A percentile compares a stretch with the other conserved stretches of the same genome.
phyloP scores from a whole-genome alignment of 805 yeast species.

The Kuraishia cidri region DNA sequence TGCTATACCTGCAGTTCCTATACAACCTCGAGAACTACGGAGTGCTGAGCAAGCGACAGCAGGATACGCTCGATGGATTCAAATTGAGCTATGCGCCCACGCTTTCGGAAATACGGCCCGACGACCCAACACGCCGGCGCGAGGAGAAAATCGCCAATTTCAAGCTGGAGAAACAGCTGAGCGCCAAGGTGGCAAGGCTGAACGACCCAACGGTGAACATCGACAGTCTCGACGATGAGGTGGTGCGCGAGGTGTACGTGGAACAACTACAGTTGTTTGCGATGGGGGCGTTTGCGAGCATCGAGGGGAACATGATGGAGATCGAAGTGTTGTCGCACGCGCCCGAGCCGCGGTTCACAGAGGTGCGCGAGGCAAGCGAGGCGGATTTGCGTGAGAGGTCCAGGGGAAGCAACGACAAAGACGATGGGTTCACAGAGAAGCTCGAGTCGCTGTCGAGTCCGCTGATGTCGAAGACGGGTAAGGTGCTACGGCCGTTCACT shows the following conservation, averaged over 20 bases:
- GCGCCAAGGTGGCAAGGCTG: constrained; percentile 30
- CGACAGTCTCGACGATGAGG: constrained; percentile 52
- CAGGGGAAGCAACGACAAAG: constrained; percentile 7
- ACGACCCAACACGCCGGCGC: constrained; percentile 39
- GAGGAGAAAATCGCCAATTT: constrained; percentile 66
- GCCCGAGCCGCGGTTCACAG: constrained; percentile 17
- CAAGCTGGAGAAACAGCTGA: constrained; percentile 49
- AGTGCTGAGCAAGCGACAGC: constrained; percentile 27
- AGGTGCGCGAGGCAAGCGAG: constrained; percentile 6
- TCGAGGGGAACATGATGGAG: constrained; percentile 61
- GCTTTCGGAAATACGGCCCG: constrained; percentile 22
- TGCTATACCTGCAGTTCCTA: constrained; percentile 34
- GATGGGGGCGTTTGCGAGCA: constrained; percentile 40
- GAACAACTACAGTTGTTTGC: constrained; percentile 46
- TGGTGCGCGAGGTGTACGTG: constrained; percentile 41
- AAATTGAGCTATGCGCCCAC: constrained; percentile 30
- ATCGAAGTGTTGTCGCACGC: constrained; percentile 46
- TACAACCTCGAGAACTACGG: constrained; percentile 34
- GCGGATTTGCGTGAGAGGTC: constrained; percentile 8
- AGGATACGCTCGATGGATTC: constrained; percentile 27
- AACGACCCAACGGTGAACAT: constrained; percentile 20
- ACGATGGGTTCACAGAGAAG: constrained; percentile 47
- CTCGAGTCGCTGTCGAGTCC: constrained; percentile 45
- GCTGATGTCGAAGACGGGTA: constrained; percentile 62
- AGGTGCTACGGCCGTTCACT: constrained; percentile 78